These are phyloP conservation scores for Lecanicillium sp. DNA, from an alignment of 2,329 filamentous ascomycete genomes.

Conservation along the genomic window DNA sequence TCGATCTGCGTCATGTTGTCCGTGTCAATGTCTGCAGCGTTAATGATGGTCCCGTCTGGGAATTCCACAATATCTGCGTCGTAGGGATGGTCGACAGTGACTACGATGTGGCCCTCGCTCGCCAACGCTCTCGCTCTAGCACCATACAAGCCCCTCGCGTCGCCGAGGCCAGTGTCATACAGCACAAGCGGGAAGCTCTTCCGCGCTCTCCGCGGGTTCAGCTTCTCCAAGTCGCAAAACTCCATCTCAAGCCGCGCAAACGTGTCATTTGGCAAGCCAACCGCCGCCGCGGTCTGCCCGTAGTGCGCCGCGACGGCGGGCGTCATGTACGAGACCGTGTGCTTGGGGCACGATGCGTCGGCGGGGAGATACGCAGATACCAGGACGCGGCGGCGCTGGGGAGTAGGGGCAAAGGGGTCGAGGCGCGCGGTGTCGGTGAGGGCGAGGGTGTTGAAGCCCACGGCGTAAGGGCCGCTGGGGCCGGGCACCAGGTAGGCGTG, in stretches of 20 bases:
- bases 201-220: background rate
- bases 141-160: constrained; percentile 32
- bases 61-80: constrained; percentile 37
- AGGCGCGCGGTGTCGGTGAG: constrained; percentile 27
- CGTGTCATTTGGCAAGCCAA: constrained; percentile 27
- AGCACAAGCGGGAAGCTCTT: constrained; percentile 27
- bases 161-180: constrained; percentile 36
- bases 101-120: constrained; percentile 36
- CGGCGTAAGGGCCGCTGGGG: constrained; percentile 25
- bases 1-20: constrained; percentile 13
- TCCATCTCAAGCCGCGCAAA: constrained; percentile 24
- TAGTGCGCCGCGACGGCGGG: constrained; percentile 26
- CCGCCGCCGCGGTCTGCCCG: constrained; percentile 19
- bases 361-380: constrained; percentile 29
- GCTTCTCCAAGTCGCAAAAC: constrained; percentile 20
- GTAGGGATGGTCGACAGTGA: constrained; percentile 41
- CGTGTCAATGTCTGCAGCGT: constrained; percentile 18
- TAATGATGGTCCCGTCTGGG: constrained; percentile 28
- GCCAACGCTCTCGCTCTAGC: constrained; percentile 36
- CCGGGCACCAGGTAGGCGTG: constrained; percentile 22
- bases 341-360: constrained; percentile 19
- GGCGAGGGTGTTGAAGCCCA: constrained; percentile 21
- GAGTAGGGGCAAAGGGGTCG: constrained; percentile 25
- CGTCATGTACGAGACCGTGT: constrained; percentile 28
- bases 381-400: constrained; percentile 23